Evolutionary conservation across 2,329 filamentous ascomycete genomes (phyloP).

Genomic region (Coniella lustricola): DNA sequence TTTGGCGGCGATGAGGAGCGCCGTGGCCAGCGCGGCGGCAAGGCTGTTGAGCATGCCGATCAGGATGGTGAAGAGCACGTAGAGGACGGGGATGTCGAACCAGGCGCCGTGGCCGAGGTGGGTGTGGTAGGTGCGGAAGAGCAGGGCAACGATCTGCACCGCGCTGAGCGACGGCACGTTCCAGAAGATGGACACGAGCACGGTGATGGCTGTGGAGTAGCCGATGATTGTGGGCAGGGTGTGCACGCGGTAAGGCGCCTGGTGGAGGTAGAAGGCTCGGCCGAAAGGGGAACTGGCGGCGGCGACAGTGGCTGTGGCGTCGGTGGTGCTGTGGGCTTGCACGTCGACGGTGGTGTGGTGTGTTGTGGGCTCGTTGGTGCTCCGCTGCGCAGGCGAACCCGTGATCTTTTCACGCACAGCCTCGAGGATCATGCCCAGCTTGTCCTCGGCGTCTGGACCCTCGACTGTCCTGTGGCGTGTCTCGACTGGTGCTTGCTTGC

Average conservation of each 20-base stretch:
- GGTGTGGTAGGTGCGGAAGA: constrained; percentile 21
- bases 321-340: not conserved
- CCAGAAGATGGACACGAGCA: constrained; percentile 44
- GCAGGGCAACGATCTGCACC: constrained; percentile 36
- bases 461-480: not conserved
- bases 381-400: not conserved
- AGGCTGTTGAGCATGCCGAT: constrained; percentile 36
- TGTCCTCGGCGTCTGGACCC: not conserved
- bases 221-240: constrained; percentile 39
- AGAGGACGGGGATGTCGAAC: constrained; percentile 32
- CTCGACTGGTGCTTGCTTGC: not conserved
- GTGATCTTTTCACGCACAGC: too few species aligned
- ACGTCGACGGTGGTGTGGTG: not conserved
- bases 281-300: constrained; percentile 40
- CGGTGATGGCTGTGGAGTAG: constrained; percentile 40
- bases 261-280: constrained; percentile 45
- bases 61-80: constrained; percentile 30
- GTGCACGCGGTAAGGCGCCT: constrained; percentile 44
- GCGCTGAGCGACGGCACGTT: constrained; percentile 40
- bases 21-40: constrained; percentile 36
- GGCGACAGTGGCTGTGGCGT: not conserved
- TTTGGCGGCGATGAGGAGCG: constrained; percentile 39
- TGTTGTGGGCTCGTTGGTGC: not conserved
- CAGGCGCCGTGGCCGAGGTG: constrained; percentile 21
- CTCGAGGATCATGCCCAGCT: too few species aligned